Base-by-base conservation (phyloP, 2,329 filamentous ascomycete genomes). In the Aspergillus ruber region DNA sequence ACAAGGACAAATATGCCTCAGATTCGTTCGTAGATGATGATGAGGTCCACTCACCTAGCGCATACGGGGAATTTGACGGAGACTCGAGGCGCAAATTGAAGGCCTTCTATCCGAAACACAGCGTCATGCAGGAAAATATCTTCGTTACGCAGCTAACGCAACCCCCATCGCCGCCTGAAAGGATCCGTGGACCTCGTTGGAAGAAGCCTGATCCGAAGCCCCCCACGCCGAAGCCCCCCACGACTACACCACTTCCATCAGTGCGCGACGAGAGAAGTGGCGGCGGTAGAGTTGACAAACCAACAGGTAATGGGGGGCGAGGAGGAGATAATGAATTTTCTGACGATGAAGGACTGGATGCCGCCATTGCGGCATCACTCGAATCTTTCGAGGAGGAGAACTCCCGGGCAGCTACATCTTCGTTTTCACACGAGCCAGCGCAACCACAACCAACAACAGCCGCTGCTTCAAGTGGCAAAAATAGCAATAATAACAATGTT, bases 141-240 rank as follows among this genome's bases (percentile, higher is more conserved):
- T 76, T 74, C 47, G 72, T 75, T 15, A 75, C 72, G 0, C 73
- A 76, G 52, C 62, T 74, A 40, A 74, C 73, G 4, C 71, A 73
- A 45, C 69, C 72, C 35, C 63, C 64, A 45, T 77, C 75, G 1
- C 77, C 74, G 50, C 76, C 76, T 2, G 76, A 75, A 44, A 64
- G 70, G 50, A 74, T 78, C 46, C 70, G 76, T 52, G 74, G 75
- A 1, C 71, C 76, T 9, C 70, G 75, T 48, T 79, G 75, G 70
- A 74, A 69, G 51, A 76, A 73, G 50, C 69, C 71, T 13, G 65
- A 61, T 35, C 56, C 61, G 8, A 56, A 58, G 47, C 48, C 58
- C 32, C 54, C 59, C 33, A 43, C 35, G 43, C 55, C 51, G 15
- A 46, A 46, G 21, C 40, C 44, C 4, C 51, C 54, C 27, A 41